Evolutionary conservation across 768 basidiomycete genomes (phyloP).

Genomic region (Pisolithus sp.): DNA sequence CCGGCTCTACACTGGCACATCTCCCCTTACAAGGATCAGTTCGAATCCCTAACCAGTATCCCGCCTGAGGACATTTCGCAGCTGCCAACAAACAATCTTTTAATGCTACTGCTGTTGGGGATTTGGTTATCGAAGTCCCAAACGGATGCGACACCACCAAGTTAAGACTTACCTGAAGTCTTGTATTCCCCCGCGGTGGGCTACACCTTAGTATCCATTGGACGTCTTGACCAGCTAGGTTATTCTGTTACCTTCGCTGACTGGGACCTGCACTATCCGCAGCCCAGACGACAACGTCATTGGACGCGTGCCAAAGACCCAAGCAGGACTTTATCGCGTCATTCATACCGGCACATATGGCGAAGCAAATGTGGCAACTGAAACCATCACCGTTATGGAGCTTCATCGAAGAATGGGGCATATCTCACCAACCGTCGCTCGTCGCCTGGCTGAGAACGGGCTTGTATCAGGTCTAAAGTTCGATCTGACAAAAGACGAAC

Average conservation of each 20-base stretch:
- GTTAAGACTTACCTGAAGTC: neutral
- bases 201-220: no score
- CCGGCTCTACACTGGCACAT: no score
- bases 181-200: no score
- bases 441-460: constrained; percentile 20
- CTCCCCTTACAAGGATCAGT: no score
- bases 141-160: no score
- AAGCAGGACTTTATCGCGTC: neutral
- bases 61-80: no score
- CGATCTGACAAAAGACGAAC: constrained; percentile 4
- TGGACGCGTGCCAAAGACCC: neutral
- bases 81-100: no score
- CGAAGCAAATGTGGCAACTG: neutral
- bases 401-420: neutral
- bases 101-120: no score
- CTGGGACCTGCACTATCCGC: neutral
- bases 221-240: no score
- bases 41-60: no score
- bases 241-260: neutral
- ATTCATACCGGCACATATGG: neutral
- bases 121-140: no score
- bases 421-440: constrained; percentile 8
- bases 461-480: constrained; percentile 27
- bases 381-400: neutral
- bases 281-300: neutral